A percentile compares a stretch with the other conserved stretches of the same genome.
These are phyloP conservation scores for Clarkia xantiana DNA, from an alignment of 345 rosid species.

Conservation along the genomic window DNA sequence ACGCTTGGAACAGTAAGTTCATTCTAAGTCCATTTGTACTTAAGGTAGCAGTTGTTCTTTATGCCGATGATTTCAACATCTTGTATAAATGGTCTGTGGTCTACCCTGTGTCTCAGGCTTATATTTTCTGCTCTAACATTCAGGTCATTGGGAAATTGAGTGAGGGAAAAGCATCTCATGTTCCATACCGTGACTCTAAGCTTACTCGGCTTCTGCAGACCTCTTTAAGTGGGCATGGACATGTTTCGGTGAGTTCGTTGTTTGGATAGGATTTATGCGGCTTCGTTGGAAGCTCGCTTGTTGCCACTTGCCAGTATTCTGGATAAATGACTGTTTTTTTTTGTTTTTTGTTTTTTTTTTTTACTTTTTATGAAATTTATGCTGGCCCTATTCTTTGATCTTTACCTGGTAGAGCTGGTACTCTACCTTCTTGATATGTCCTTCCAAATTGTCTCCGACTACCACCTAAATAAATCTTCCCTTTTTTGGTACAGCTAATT, in stretches of 20 bases:
- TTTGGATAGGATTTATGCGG: too few relatives aligned
- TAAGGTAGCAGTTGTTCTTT: too few relatives aligned
- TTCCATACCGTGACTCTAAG: constrained; percentile 97
- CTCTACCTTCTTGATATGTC: too few relatives aligned
- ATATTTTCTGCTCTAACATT: constrained; percentile 17
- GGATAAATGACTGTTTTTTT: too few relatives aligned
- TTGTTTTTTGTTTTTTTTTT: too few relatives aligned
- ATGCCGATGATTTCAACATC: too few relatives aligned
- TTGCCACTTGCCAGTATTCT: too few relatives aligned
- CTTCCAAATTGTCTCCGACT: too few relatives aligned
- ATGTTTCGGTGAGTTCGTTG: constrained; percentile 72
- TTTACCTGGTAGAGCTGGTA: background rate
- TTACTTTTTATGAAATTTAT: background rate
- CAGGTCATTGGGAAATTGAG: constrained; percentile 97
- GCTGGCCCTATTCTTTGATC: background rate
- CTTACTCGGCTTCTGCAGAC: constrained; percentile 98
- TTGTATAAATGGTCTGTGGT: background rate
- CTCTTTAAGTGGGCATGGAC: constrained; percentile 93
- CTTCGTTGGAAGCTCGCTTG: too few relatives aligned
- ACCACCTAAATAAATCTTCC: too few relatives aligned
- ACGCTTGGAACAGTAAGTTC: constrained; percentile 93
- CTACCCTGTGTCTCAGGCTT: background rate
- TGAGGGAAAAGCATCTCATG: constrained; percentile 98
- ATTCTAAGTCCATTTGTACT: constrained; percentile 1
- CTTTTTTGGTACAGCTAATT: constrained; percentile 50